phyloP scores from a whole-genome alignment of 495 filamentous ascomycete species.

The Amniculicola lignicola region DNA sequence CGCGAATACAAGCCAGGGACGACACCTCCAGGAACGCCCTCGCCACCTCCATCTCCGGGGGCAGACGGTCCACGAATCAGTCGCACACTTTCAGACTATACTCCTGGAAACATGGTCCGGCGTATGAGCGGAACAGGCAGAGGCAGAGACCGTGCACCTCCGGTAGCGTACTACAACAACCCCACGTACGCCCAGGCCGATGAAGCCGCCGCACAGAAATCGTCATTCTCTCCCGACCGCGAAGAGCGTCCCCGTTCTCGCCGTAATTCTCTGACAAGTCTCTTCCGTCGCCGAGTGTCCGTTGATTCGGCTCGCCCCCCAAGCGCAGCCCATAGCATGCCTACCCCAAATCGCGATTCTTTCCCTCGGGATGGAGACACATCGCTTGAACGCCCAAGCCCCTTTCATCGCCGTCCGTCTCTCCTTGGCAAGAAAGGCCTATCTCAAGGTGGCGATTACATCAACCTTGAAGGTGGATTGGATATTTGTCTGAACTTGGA shows the following conservation, averaged over 20 bases:
- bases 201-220: constrained; percentile 6
- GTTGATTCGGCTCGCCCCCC: constrained; percentile 13
- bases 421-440: constrained; percentile 60
- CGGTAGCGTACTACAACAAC: constrained; percentile 33
- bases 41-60: constrained; percentile 11
- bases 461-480: constrained; percentile 74
- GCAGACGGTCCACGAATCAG: constrained; percentile 14
- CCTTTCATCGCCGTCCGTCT: constrained; percentile 71
- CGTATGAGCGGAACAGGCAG: constrained; percentile 29
- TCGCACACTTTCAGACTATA: constrained; percentile 25
- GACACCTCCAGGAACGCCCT: constrained; percentile 63
- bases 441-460: constrained; percentile 37
- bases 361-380: neutral
- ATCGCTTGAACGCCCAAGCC: constrained; percentile 41
- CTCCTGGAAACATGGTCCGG: constrained; percentile 34
- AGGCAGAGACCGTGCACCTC: constrained; percentile 17
- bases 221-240: constrained; percentile 25
- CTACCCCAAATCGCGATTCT: neutral
- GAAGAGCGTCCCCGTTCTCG: constrained; percentile 22
- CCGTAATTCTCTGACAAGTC: constrained; percentile 23
- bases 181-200: constrained; percentile 24
- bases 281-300: constrained; percentile 24
- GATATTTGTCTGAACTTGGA: constrained; percentile 86
- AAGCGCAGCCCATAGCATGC: constrained; percentile 16
- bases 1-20: constrained; percentile 71